Conservation (phyloP, 306 rosid species). For the Sphenostylis stenocarpa region DNA sequence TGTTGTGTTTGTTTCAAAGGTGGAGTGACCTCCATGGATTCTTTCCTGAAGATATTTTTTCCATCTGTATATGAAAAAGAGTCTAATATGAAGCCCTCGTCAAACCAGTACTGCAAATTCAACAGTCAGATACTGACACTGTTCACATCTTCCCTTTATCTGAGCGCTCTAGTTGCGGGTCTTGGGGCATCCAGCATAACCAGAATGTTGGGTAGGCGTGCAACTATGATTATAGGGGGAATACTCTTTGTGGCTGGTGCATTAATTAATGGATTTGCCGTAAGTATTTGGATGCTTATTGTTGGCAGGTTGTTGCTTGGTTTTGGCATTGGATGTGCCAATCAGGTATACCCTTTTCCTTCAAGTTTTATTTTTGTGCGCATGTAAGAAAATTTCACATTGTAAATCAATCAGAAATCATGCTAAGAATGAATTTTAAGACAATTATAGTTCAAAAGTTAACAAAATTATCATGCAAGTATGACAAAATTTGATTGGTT, state of each 20-base stretch:
- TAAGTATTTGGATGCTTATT: constrained; percentile 59
- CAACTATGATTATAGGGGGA: constrained; percentile 63
- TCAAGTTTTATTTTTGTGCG: neutral
- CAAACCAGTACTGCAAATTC: constrained; percentile 70
- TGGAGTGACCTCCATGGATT: constrained; percentile 86
- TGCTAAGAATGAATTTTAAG: neutral
- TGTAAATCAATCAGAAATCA: neutral
- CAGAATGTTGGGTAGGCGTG: constrained; percentile 52
- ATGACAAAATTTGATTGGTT: neutral
- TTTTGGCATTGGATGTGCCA: constrained; percentile 84
- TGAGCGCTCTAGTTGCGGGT: constrained; percentile 70
- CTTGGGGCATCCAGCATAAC: constrained; percentile 50
- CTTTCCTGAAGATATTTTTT: constrained; percentile 55
- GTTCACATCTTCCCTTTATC: constrained; percentile 77
- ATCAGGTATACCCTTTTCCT: constrained; percentile 48
- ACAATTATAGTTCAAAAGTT: neutral
- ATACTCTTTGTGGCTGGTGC: constrained; percentile 60
- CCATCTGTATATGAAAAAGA: constrained; percentile 58
- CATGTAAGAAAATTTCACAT: no score
- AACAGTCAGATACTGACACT: constrained; percentile 60
- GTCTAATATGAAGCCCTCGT: constrained; percentile 30
- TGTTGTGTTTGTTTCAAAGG: constrained; percentile 38
- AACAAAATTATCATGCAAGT: neutral
- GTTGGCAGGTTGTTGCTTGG: constrained; percentile 72
- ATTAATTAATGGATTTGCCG: constrained; percentile 58